Percentiles rank a stretch among this genome's conserved stretches.
phyloP scores from a whole-genome alignment of 768 basidiomycete species.

The Exidia glandulosa region DNA sequence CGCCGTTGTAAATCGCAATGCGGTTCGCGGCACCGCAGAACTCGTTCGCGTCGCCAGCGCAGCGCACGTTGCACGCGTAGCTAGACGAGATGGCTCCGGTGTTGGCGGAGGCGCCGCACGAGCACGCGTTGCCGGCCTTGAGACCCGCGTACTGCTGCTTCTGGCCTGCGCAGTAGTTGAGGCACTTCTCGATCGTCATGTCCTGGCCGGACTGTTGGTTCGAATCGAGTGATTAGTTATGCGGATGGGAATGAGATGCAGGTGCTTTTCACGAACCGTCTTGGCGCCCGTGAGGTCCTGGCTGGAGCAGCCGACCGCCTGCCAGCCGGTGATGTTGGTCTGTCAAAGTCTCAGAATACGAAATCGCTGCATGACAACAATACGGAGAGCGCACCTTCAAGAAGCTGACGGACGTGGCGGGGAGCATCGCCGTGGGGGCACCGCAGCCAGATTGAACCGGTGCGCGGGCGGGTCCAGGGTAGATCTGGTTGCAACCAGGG shows the following conservation, averaged over 20 bases:
- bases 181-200: slow-evolving; percentile 9
- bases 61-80: slow-evolving; percentile 8
- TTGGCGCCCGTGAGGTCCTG: slow-evolving; percentile 1
- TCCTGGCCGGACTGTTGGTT: not conserved
- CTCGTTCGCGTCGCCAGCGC: not conserved
- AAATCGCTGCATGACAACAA: too few relatives aligned
- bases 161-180: slow-evolving; percentile 6
- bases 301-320: slow-evolving; percentile 4
- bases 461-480: not conserved
- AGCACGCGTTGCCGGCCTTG: slow-evolving; percentile 6
- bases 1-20: slow-evolving; percentile 6
- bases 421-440: not conserved
- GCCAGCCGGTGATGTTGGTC: slow-evolving; percentile 6
- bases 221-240: too few relatives aligned
- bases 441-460: slow-evolving; percentile 3
- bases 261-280: too few relatives aligned
- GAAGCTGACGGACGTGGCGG: not conserved
- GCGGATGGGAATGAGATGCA: too few relatives aligned
- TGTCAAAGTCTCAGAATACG: too few relatives aligned
- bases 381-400: too few relatives aligned
- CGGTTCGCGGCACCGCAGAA: slow-evolving; percentile 8
- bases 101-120: slow-evolving; percentile 5
- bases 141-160: slow-evolving; percentile 6
- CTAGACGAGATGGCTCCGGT: slow-evolving; percentile 6
- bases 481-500: slow-evolving; percentile 3